Conservation (phyloP, 225 moss, liverwort and hornwort species). For the Sphagnum contortum region DNA sequence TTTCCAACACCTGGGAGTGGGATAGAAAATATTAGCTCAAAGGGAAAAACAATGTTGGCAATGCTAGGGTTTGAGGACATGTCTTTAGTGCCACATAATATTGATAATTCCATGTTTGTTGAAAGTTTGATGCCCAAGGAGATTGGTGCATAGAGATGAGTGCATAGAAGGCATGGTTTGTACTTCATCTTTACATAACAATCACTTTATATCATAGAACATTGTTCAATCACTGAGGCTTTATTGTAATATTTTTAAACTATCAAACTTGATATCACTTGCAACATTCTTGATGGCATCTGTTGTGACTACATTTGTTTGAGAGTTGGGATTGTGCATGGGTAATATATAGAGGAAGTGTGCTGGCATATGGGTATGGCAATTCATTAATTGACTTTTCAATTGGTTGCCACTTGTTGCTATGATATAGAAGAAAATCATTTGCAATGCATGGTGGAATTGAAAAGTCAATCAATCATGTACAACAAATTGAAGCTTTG, state of each 20-base stretch:
- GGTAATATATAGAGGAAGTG: slow-evolving; percentile 49
- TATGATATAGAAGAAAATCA: slow-evolving; percentile 73
- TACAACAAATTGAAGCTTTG: slow-evolving; percentile 75
- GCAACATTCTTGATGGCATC: too few species aligned
- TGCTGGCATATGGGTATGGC: slow-evolving; percentile 89
- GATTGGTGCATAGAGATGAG: slow-evolving; percentile 28
- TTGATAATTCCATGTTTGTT: too few species aligned
- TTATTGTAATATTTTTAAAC: too few species aligned
- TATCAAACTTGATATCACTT: too few species aligned
- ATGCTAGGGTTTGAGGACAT: too few species aligned
- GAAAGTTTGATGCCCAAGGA: too few species aligned
- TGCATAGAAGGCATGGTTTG: slow-evolving; percentile 77
- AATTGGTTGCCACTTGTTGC: slow-evolving; percentile 84
- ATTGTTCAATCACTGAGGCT: too few species aligned
- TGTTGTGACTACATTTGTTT: not conserved
- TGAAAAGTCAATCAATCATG: slow-evolving; percentile 72
- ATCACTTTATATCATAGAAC: too few species aligned
- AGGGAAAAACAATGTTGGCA: too few species aligned
- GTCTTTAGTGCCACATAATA: too few species aligned
- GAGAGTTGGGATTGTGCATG: not conserved
- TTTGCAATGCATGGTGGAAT: slow-evolving; percentile 95
- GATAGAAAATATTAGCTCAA: too few species aligned
- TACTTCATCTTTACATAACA: not conserved
- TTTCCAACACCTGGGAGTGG: too few species aligned
- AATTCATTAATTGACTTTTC: slow-evolving; percentile 72